Evolutionary conservation across 192 early-diverging fungal species (phyloP).

Genomic region (Coemansia sp.): DNA sequence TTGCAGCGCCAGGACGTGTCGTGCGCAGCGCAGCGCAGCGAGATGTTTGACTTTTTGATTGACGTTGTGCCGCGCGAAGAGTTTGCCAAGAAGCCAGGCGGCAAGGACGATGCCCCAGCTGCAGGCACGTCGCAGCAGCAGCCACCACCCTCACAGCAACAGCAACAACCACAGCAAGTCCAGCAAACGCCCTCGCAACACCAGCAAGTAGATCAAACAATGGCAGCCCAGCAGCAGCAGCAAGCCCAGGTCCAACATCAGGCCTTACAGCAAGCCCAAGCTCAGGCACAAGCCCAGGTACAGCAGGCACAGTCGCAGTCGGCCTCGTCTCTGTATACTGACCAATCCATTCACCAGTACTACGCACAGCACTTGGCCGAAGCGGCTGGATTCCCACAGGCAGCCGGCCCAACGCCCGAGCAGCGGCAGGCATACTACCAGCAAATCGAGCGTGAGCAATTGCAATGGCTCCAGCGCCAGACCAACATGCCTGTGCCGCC

Average conservation of each 20-base stretch:
- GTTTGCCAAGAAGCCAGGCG: constrained; percentile 31
- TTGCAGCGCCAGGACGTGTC: constrained; percentile 90
- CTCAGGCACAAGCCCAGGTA: constrained; percentile 5
- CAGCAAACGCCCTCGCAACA: neutral
- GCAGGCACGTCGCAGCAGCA: neutral
- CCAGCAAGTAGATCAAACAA: neutral
- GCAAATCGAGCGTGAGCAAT: constrained; percentile 50
- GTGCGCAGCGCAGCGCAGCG: constrained; percentile 79
- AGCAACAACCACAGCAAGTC: neutral
- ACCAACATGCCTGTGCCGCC: constrained; percentile 26
- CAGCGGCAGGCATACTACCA: constrained; percentile 50
- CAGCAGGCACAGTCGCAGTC: constrained; percentile 9
- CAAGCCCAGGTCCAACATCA: no score
- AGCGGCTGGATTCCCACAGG: constrained; percentile 35
- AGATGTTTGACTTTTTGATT: constrained; percentile 97
- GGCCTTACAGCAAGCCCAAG: neutral
- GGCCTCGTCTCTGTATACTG: constrained; percentile 20
- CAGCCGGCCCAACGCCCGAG: constrained; percentile 28
- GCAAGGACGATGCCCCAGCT: neutral
- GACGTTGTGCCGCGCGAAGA: constrained; percentile 96
- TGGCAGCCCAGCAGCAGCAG: constrained; percentile 7
- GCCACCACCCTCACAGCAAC: neutral
- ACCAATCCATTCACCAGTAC: constrained; percentile 45
- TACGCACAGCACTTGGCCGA: constrained; percentile 49
- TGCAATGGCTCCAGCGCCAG: constrained; percentile 51